These are phyloP conservation scores for Narthecium ossifragum DNA, from an alignment of 106 monocot species.

Conservation along the genomic window DNA sequence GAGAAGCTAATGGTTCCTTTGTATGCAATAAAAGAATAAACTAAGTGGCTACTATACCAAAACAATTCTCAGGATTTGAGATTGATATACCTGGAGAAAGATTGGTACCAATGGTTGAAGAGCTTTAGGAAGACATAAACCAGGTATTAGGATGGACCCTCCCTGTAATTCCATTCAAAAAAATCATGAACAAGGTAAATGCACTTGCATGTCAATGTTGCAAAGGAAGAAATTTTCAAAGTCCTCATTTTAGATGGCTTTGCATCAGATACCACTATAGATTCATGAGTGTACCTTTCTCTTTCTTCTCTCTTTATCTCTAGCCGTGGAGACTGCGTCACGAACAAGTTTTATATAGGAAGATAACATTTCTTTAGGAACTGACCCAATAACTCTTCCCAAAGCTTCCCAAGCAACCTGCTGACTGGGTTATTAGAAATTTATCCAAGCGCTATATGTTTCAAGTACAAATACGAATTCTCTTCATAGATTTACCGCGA, in stretches of 20 bases:
- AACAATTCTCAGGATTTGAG: no score
- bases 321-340: slow-evolving; percentile 96
- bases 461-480: no score
- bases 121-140: slow-evolving; percentile 95
- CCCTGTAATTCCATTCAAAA: slow-evolving; percentile 39
- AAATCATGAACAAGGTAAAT: neutral
- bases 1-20: no score
- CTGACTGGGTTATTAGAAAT: slow-evolving; percentile 9
- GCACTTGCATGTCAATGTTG: neutral
- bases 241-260: no score
- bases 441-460: no score
- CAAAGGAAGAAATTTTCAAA: neutral
- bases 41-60: no score
- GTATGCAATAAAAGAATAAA: no score
- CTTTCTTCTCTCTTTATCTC: slow-evolving; percentile 92
- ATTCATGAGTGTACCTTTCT: slow-evolving; percentile 48
- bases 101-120: slow-evolving; percentile 97
- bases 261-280: no score
- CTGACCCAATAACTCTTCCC: slow-evolving; percentile 68
- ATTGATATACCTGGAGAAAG: slow-evolving; percentile 91
- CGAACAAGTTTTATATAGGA: slow-evolving; percentile 86
- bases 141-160: slow-evolving; percentile 75
- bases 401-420: slow-evolving; percentile 93
- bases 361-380: slow-evolving; percentile 85
- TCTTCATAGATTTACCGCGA: slow-evolving; percentile 37